Conservation (phyloP, 2,329 filamentous ascomycete genomes). For the Colletotrichum eleusines region DNA sequence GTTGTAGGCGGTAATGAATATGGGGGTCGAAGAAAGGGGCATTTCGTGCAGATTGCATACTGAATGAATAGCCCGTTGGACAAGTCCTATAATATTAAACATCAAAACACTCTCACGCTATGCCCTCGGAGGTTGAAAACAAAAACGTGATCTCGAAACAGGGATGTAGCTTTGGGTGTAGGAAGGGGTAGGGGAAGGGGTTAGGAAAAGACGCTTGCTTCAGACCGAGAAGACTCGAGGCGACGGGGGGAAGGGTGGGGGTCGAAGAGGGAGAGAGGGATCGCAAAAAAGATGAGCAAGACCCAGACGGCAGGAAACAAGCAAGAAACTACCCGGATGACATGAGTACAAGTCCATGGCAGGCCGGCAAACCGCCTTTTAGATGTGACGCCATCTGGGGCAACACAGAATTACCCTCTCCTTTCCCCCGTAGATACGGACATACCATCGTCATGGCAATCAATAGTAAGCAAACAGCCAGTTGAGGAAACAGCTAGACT, state of each 20-base stretch:
- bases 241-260: neutral
- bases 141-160: conserved; percentile 31
- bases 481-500: conserved; percentile 5
- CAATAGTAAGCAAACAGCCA: neutral
- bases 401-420: neutral
- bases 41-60: neutral
- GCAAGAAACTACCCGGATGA: conserved; percentile 1
- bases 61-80: conserved; percentile 16
- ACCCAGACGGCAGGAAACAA: neutral
- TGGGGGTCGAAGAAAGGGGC: neutral
- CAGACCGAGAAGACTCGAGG: neutral
- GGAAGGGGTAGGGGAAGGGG: conserved; percentile 36
- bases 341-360: neutral
- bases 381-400: neutral
- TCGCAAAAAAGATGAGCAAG: neutral
- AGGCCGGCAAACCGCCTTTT: neutral
- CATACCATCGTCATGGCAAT: neutral
- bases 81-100: neutral
- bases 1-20: neutral
- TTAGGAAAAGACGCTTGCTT: conserved; percentile 16
- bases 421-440: neutral
- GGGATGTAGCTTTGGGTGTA: conserved; percentile 27
- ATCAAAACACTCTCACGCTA: neutral
- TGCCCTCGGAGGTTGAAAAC: conserved; percentile 8
- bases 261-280: no score